phyloP scores from a whole-genome alignment of 352 stramenopile genomes.

The Thraustochytrium sp. region DNA sequence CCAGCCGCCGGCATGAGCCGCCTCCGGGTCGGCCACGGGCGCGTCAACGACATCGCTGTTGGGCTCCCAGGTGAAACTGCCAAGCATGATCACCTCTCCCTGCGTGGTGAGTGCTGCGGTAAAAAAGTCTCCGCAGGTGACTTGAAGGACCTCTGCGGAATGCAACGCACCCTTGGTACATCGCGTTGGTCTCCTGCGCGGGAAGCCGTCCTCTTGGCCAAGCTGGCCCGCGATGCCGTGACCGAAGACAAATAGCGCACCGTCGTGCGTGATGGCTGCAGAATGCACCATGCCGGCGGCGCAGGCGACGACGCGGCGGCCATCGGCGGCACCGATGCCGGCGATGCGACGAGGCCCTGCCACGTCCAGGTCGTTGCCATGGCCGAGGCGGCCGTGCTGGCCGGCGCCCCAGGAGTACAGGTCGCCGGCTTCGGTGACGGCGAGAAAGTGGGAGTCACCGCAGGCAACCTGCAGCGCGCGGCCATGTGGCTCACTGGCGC shows the following conservation, averaged over 20 bases:
- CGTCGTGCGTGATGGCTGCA: neutral
- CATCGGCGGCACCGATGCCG: neutral
- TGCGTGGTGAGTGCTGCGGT: neutral
- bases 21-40: too few relatives aligned
- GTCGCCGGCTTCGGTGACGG: conserved; percentile 9
- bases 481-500: neutral
- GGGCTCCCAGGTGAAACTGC: neutral
- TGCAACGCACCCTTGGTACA: neutral
- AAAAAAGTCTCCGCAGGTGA: neutral
- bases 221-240: neutral
- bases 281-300: neutral
- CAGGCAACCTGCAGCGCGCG: neutral
- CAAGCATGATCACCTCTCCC: neutral
- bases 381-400: conserved; percentile 5
- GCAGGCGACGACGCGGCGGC: neutral
- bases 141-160: neutral
- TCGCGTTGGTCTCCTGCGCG: neutral
- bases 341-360: neutral
- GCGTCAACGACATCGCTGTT: neutral
- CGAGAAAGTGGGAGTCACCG: conserved; percentile 1
- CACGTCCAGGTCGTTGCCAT: neutral
- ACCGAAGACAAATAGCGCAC: neutral
- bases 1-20: too few relatives aligned
- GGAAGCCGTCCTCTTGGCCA: neutral
- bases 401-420: conserved; percentile 34